Evolutionary conservation across 2,329 filamentous ascomycete genomes (phyloP).

Genomic region (Plectosphaerella plurivora): DNA sequence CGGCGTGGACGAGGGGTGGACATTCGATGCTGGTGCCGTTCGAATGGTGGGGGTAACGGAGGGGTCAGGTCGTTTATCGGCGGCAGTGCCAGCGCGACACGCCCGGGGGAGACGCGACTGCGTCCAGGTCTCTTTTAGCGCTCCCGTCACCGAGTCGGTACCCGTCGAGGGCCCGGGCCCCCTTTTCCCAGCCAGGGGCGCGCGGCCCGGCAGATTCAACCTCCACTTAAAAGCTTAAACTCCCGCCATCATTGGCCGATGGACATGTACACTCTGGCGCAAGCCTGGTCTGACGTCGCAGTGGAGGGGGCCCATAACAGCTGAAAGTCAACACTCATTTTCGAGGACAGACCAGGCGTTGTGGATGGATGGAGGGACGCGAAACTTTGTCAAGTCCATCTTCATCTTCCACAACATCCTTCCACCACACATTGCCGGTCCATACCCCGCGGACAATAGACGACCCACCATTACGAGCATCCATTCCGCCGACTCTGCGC

Average conservation of each 20-base stretch:
- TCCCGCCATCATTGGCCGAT: background rate
- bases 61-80: too few species aligned
- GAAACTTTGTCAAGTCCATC: too few species aligned
- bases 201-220: background rate
- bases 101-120: background rate
- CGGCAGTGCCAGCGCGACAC: too few species aligned
- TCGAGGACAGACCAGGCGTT: background rate
- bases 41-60: too few species aligned
- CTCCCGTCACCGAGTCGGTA: too few species aligned
- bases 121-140: too few species aligned
- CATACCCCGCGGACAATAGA: background rate
- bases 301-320: background rate
- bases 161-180: background rate
- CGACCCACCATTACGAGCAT: background rate
- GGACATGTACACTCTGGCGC: too few species aligned
- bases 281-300: background rate
- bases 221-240: background rate
- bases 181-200: background rate
- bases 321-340: too few species aligned
- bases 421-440: too few species aligned
- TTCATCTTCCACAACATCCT: too few species aligned
- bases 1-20: too few species aligned
- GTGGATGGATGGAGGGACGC: background rate
- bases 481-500: background rate
- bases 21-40: too few species aligned